A percentile compares a stretch with the other conserved stretches of the same genome.
phyloP scores from a whole-genome alignment of 441 rosid genomes.

The Pelargonium citronellum region DNA sequence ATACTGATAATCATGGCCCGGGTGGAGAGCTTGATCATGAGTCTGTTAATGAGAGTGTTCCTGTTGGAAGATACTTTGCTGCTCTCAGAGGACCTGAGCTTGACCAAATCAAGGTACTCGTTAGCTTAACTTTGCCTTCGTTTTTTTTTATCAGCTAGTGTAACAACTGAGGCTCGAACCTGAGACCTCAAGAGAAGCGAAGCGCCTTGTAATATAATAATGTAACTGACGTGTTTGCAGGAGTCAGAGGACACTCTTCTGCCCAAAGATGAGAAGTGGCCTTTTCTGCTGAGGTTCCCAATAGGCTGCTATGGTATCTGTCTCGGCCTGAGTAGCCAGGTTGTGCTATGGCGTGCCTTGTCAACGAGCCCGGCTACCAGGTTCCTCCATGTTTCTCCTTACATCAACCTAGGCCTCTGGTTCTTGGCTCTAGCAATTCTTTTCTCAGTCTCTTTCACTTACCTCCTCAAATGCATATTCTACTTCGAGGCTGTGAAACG shows the following conservation, averaged over 20 bases:
- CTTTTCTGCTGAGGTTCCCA: neutral
- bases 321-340: slow-evolving; percentile 77
- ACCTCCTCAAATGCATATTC: slow-evolving; percentile 50
- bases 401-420: slow-evolving; percentile 57
- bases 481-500: slow-evolving; percentile 86
- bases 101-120: slow-evolving; percentile 79
- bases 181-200: neutral
- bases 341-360: slow-evolving; percentile 68
- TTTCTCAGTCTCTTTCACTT: slow-evolving; percentile 34
- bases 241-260: slow-evolving; percentile 79
- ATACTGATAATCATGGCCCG: slow-evolving; percentile 26
- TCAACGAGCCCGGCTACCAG: slow-evolving; percentile 65
- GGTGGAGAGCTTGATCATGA: slow-evolving; percentile 35
- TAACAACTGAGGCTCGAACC: neutral
- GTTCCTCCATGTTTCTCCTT: slow-evolving; percentile 52
- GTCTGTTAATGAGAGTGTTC: slow-evolving; percentile 53
- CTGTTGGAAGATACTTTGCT: slow-evolving; percentile 92
- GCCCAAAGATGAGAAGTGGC: slow-evolving; percentile 37
- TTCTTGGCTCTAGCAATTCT: slow-evolving; percentile 51
- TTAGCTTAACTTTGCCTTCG: neutral
- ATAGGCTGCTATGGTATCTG: neutral
- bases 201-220: neutral
- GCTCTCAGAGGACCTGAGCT: slow-evolving; percentile 94
- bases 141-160: no score
- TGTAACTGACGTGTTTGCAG: slow-evolving; percentile 31